A percentile compares a stretch with the other conserved stretches of the same genome.
phyloP scores from a whole-genome alignment of 2,329 filamentous ascomycete species.

The Aspergillus ruber region DNA sequence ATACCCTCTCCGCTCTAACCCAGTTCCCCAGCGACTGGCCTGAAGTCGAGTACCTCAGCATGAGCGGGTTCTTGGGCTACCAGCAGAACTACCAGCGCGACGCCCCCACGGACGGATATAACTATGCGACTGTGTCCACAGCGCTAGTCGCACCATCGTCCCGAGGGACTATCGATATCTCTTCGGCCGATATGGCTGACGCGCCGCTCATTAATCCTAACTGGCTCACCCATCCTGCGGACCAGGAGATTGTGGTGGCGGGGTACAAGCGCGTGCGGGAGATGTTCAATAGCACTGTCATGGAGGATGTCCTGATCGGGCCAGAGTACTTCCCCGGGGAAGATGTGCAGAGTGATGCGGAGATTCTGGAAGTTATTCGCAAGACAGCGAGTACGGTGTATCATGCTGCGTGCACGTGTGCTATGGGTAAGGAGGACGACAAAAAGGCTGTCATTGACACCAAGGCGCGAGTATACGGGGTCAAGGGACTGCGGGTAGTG shows the following conservation, averaged over 20 bases:
- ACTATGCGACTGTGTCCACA: conserved; percentile 27
- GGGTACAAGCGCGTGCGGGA: conserved; percentile 38
- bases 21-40: conserved; percentile 24
- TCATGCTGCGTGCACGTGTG: conserved; percentile 30
- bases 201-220: conserved; percentile 41
- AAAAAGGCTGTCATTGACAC: conserved; percentile 28
- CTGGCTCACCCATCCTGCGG: conserved; percentile 37
- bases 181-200: conserved; percentile 25
- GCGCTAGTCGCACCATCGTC: conserved; percentile 38
- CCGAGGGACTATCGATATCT: conserved; percentile 41
- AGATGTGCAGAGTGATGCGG: conserved; percentile 31
- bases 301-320: conserved; percentile 23
- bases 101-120: conserved; percentile 23
- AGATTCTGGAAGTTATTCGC: conserved; percentile 30
- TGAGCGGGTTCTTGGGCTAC: conserved; percentile 12
- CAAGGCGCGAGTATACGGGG: conserved; percentile 22
- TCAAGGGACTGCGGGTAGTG: conserved; percentile 26
- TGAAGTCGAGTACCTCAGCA: conserved; percentile 23
- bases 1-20: conserved; percentile 7
- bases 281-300: conserved; percentile 18
- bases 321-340: conserved; percentile 31
- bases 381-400: conserved; percentile 23
- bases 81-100: conserved; percentile 7
- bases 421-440: conserved; percentile 29
- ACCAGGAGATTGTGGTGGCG: conserved; percentile 39